Evolutionary conservation across 257 asterid species (phyloP).

Genomic region (Solanum sejunctum): DNA sequence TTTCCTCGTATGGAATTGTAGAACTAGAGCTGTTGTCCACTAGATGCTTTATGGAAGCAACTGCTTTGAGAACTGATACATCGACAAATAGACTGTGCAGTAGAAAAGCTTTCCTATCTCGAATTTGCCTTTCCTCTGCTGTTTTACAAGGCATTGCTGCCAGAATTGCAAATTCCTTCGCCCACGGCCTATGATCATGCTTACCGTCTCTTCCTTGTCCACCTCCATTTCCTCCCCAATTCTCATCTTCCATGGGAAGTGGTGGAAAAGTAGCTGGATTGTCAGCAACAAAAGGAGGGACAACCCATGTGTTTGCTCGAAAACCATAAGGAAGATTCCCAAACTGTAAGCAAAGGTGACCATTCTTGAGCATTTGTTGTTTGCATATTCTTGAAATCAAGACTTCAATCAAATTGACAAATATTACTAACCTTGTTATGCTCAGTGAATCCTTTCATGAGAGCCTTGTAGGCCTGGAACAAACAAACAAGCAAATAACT

Average conservation of each 20-base stretch:
- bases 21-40: conserved; percentile 40
- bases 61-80: conserved; percentile 72
- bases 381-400: conserved; percentile 12
- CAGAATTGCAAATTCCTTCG: conserved; percentile 64
- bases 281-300: conserved; percentile 59
- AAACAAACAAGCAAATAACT: background rate
- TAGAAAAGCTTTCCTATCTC: conserved; percentile 95
- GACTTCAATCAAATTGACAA: conserved; percentile 5
- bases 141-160: conserved; percentile 82
- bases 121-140: conserved; percentile 84
- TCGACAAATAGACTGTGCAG: conserved; percentile 88
- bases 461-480: conserved; percentile 79
- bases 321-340: conserved; percentile 97
- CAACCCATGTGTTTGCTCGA: conserved; percentile 97
- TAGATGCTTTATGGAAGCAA: conserved; percentile 62
- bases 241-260: conserved; percentile 78
- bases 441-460: conserved; percentile 81
- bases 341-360: conserved; percentile 41
- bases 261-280: conserved; percentile 40
- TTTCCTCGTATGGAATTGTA: conserved; percentile 40
- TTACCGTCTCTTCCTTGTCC: conserved; percentile 78
- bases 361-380: conserved; percentile 1
- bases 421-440: conserved; percentile 70
- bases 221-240: conserved; percentile 98
- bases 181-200: conserved; percentile 86